These are phyloP conservation scores for Boletellus sp. DNA, from an alignment of 768 basidiomycete species.

Conservation along the genomic window DNA sequence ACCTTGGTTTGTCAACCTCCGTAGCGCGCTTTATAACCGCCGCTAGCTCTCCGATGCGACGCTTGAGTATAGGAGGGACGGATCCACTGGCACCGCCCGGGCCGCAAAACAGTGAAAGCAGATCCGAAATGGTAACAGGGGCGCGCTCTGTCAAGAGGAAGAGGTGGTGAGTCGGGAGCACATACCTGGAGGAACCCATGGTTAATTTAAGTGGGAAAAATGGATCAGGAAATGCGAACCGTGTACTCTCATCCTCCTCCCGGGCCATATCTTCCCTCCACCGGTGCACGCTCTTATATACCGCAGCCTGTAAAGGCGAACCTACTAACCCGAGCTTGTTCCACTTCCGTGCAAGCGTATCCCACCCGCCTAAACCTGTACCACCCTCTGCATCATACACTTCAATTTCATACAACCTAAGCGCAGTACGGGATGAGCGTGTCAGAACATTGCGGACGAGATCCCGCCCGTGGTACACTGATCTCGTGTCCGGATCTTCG, in stretches of 20 bases:
- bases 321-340: slow-evolving; percentile 55
- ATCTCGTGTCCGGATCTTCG: slow-evolving; percentile 4
- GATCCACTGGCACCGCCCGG: slow-evolving; percentile 23
- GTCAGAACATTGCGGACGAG: slow-evolving; percentile 63
- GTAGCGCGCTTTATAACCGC: slow-evolving; percentile 55
- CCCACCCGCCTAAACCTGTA: slow-evolving; percentile 70
- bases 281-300: slow-evolving; percentile 69
- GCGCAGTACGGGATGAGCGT: slow-evolving; percentile 72
- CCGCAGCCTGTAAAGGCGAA: slow-evolving; percentile 38
- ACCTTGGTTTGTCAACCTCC: slow-evolving; percentile 10
- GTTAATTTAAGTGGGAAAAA: neutral
- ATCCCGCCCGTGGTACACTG: slow-evolving; percentile 28
- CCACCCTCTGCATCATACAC: slow-evolving; percentile 65
- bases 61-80: slow-evolving; percentile 61
- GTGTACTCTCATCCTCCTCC: slow-evolving; percentile 81
- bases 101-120: slow-evolving; percentile 54
- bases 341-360: slow-evolving; percentile 75
- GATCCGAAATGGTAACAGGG: slow-evolving; percentile 59
- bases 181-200: slow-evolving; percentile 45
- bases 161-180: slow-evolving; percentile 70
- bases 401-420: slow-evolving; percentile 67
- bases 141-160: slow-evolving; percentile 70
- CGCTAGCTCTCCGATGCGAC: slow-evolving; percentile 60
- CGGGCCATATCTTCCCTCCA: slow-evolving; percentile 83
- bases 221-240: slow-evolving; percentile 42